These are phyloP conservation scores for Fimicolochytrium jonesii DNA, from an alignment of 192 early-diverging fungal species.

Conservation along the genomic window DNA sequence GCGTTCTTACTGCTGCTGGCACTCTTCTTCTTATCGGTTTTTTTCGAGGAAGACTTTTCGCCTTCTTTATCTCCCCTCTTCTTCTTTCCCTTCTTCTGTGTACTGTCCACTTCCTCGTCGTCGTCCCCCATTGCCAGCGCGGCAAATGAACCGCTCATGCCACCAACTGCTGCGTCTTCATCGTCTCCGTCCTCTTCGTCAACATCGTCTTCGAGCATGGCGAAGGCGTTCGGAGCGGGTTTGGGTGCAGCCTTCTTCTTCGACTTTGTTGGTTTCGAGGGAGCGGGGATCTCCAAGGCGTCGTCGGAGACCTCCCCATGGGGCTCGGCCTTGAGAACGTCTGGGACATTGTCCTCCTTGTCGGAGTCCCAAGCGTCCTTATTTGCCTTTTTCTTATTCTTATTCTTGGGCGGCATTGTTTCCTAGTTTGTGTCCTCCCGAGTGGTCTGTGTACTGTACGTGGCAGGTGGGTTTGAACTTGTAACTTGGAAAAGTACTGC, in stretches of 20 bases:
- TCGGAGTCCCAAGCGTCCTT: constrained; percentile 24
- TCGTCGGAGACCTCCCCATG: constrained; percentile 2
- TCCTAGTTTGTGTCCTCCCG: neutral
- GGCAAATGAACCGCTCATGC: neutral
- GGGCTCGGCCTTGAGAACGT: neutral
- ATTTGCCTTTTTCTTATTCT: constrained; percentile 5
- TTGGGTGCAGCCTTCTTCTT: neutral
- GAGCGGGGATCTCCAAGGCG: neutral
- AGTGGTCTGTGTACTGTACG: too few species aligned
- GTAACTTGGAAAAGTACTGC: too few species aligned
- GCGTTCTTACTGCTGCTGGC: neutral
- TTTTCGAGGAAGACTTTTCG: neutral
- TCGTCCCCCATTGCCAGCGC: constrained; percentile 1
- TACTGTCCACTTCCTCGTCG: neutral
- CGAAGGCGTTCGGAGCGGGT: constrained; percentile 14
- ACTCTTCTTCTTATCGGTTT: neutral
- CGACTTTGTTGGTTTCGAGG: neutral
- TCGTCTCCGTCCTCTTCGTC: constrained; percentile 11
- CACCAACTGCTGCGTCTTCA: neutral
- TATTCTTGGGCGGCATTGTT: constrained; percentile 19
- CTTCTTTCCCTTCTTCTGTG: constrained; percentile 10
- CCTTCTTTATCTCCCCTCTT: neutral
- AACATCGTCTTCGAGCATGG: constrained; percentile 9
- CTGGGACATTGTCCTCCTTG: neutral
- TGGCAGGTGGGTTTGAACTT: too few species aligned